Evolutionary conservation across 2,329 filamentous ascomycete genomes (phyloP).

Genomic region (Purpureocillium lavendulum): DNA sequence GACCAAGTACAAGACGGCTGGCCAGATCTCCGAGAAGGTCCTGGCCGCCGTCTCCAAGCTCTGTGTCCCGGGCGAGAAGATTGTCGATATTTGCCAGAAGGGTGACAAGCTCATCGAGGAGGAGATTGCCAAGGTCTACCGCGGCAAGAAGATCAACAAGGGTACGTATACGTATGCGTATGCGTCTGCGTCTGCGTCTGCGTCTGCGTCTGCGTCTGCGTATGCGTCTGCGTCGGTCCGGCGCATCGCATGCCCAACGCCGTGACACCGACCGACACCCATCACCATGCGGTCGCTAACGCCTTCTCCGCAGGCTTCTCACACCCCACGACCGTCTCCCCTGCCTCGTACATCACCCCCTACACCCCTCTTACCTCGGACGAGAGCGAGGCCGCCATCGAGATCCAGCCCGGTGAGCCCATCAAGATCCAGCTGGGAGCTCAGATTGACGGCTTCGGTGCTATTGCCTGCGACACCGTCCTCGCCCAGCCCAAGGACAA

Average conservation of each 20-base stretch:
- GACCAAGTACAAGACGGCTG: constrained; percentile 98
- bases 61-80: constrained; percentile 79
- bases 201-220: no score
- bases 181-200: no score
- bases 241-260: no score
- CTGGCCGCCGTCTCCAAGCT: constrained; percentile 72
- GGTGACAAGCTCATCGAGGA: constrained; percentile 93
- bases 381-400: constrained; percentile 69
- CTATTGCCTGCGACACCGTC: constrained; percentile 92
- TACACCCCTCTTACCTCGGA: constrained; percentile 91
- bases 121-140: constrained; percentile 92
- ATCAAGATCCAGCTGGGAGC: constrained; percentile 99
- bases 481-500: constrained; percentile 58
- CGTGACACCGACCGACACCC: no score
- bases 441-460: constrained; percentile 94
- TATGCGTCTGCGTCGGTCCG: no score
- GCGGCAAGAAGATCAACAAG: constrained; percentile 95
- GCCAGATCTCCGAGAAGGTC: constrained; percentile 90
- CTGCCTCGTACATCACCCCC: constrained; percentile 87
- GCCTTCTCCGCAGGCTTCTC: constrained; percentile 56
- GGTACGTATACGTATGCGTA: constrained; percentile 50
- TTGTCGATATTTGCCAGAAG: constrained; percentile 88
- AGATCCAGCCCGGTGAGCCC: constrained; percentile 76
- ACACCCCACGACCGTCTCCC: constrained; percentile 92
- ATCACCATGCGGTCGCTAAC: not conserved